Conservation (phyloP, 176 grass and related monocot genomes). For the Triticum dicoccoides region DNA sequence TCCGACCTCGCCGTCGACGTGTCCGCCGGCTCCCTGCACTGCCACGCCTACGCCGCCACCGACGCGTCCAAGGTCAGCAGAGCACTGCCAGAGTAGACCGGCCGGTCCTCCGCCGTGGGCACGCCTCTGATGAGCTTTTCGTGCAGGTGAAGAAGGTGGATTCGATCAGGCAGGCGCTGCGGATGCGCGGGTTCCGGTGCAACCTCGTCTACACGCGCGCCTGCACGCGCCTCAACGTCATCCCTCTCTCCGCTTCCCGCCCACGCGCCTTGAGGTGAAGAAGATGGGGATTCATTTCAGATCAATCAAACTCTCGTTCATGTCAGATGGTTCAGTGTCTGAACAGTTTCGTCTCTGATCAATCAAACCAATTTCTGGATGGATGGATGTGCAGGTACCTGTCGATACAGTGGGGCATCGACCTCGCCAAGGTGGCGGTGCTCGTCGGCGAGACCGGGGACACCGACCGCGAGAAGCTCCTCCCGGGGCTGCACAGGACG, state of each 20-base stretch:
- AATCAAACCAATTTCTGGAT: neutral
- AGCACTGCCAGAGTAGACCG: neutral
- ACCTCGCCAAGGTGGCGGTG: constrained; percentile 63
- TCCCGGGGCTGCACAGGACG: constrained; percentile 78
- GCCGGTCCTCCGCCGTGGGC: neutral
- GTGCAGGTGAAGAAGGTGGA: constrained; percentile 71
- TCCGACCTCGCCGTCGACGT: constrained; percentile 39
- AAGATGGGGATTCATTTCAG: neutral
- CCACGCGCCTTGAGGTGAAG: constrained; percentile 61
- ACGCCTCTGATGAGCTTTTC: neutral
- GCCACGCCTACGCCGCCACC: constrained; percentile 55
- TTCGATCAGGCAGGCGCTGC: constrained; percentile 59
- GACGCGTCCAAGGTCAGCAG: constrained; percentile 34
- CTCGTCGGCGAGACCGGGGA: constrained; percentile 84
- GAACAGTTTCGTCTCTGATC: neutral
- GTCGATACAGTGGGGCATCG: constrained; percentile 82
- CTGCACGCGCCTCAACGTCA: constrained; percentile 70
- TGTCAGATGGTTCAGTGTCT: neutral
- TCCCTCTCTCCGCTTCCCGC: constrained; percentile 77
- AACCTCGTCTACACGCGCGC: constrained; percentile 78
- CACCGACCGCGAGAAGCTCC: constrained; percentile 71
- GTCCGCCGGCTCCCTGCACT: constrained; percentile 46
- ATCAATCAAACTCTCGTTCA: neutral
- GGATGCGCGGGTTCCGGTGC: constrained; percentile 93
- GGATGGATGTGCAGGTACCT: constrained; percentile 41